These are phyloP conservation scores for Xylariaceae sp. DNA, from an alignment of 2,329 filamentous ascomycete genomes.

Conservation along the genomic window DNA sequence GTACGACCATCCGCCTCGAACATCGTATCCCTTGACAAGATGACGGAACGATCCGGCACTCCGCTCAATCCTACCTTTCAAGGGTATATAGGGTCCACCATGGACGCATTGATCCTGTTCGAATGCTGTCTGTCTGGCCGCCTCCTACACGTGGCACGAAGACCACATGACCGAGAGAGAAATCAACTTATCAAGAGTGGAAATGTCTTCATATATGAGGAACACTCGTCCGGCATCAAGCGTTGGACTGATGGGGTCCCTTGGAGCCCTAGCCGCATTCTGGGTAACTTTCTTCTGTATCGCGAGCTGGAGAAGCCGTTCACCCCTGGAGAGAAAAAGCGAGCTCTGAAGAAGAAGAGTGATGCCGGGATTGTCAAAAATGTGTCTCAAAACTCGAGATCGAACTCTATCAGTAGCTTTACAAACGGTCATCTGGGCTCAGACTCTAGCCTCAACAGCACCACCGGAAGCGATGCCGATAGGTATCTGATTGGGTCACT, in stretches of 20 bases:
- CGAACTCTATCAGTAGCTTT: slow-evolving; percentile 17
- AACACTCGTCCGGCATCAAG: slow-evolving; percentile 86
- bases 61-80: slow-evolving; percentile 60
- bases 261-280: slow-evolving; percentile 85
- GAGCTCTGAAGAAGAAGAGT: slow-evolving; percentile 64
- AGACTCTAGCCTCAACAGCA: background rate
- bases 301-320: slow-evolving; percentile 76
- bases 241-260: slow-evolving; percentile 89
- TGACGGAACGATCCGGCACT: slow-evolving; percentile 23
- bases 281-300: slow-evolving; percentile 82
- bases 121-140: slow-evolving; percentile 71
- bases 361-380: slow-evolving; percentile 36
- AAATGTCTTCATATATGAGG: slow-evolving; percentile 87
- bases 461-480: slow-evolving; percentile 5
- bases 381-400: slow-evolving; percentile 22
- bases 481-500: slow-evolving; percentile 68
- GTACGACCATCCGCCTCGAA: too few relatives aligned
- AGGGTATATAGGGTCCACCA: slow-evolving; percentile 65
- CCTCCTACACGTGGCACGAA: slow-evolving; percentile 71
- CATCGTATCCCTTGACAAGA: slow-evolving; percentile 10
- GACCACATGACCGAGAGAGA: slow-evolving; percentile 83
- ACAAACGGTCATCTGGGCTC: background rate
- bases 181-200: slow-evolving; percentile 75
- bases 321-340: slow-evolving; percentile 79
- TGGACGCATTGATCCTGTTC: slow-evolving; percentile 75